A percentile compares a stretch with the other conserved stretches of the same genome.
Evolutionary conservation across 768 basidiomycete species (phyloP).

Genomic region (Boletellus sp.): DNA sequence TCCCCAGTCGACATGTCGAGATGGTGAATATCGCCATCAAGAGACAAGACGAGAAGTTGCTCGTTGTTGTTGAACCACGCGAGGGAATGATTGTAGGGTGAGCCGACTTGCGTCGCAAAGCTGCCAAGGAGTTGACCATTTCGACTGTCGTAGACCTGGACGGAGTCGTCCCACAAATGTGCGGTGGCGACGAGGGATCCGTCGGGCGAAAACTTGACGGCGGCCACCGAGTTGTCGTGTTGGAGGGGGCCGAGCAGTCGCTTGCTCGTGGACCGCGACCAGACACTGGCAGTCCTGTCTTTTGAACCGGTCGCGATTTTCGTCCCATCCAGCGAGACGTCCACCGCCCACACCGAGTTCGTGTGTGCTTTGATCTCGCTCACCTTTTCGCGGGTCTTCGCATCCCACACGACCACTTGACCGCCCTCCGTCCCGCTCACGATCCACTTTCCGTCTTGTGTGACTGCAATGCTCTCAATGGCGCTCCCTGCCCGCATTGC

Average conservation of each 20-base stretch:
- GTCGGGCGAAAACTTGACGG: constrained; percentile 11
- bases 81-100: background rate
- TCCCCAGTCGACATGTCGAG: background rate
- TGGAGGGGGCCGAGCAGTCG: background rate
- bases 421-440: background rate
- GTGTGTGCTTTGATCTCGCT: background rate
- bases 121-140: background rate
- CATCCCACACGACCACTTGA: background rate
- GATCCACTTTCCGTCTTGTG: background rate
- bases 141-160: constrained; percentile 6
- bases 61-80: constrained; percentile 1
- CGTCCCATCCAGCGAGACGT: constrained; percentile 6
- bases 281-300: background rate
- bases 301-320: background rate
- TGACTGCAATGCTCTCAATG: background rate
- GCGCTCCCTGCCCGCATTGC: background rate
- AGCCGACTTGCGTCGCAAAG: background rate
- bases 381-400: background rate
- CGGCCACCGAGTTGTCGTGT: background rate
- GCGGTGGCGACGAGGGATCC: constrained; percentile 2
- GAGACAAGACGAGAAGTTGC: background rate
- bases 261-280: constrained; percentile 2
- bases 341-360: background rate
- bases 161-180: background rate
- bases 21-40: background rate